Evolutionary conservation across 179 eudicot genomes (phyloP).

Genomic region (Silene noctiflora): DNA sequence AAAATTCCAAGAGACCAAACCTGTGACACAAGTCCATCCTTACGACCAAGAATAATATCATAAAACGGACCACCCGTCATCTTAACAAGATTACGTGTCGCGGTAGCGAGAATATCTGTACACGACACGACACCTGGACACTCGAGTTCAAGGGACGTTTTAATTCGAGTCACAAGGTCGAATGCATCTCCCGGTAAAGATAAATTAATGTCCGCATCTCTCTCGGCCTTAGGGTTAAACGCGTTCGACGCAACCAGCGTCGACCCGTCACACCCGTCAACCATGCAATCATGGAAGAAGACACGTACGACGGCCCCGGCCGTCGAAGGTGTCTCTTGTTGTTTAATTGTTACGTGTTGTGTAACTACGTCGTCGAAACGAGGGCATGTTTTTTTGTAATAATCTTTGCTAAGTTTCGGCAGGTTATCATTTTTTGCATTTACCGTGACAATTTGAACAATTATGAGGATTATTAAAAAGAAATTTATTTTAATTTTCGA

Average conservation of each 20-base stretch:
- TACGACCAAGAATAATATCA: conserved; percentile 37
- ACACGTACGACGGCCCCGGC: conserved; percentile 40
- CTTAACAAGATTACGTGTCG: conserved; percentile 35
- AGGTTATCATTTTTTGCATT: background rate
- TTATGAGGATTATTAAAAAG: conserved; percentile 6
- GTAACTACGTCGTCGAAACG: conserved; percentile 28
- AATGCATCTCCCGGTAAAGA: conserved; percentile 43
- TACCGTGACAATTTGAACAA: background rate
- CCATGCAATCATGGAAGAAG: conserved; percentile 51
- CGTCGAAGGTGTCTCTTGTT: conserved; percentile 36
- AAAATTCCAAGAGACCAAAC: background rate
- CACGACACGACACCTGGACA: conserved; percentile 45
- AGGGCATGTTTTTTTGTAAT: conserved; percentile 39
- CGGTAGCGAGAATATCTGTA: conserved; percentile 33
- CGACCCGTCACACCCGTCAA: conserved; percentile 42
- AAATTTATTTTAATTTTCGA: background rate
- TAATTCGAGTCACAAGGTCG: conserved; percentile 40
- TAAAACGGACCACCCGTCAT: conserved; percentile 48
- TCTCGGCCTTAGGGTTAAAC: conserved; percentile 36
- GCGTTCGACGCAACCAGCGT: conserved; percentile 38
- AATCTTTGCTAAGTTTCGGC: conserved; percentile 18
- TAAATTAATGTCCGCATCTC: conserved; percentile 43
- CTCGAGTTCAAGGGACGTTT: conserved; percentile 42
- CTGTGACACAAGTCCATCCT: conserved; percentile 42
- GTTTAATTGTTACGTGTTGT: conserved; percentile 30